These are phyloP conservation scores for Sporothrix pallida DNA, from an alignment of 2,329 filamentous ascomycete species.

Conservation along the genomic window DNA sequence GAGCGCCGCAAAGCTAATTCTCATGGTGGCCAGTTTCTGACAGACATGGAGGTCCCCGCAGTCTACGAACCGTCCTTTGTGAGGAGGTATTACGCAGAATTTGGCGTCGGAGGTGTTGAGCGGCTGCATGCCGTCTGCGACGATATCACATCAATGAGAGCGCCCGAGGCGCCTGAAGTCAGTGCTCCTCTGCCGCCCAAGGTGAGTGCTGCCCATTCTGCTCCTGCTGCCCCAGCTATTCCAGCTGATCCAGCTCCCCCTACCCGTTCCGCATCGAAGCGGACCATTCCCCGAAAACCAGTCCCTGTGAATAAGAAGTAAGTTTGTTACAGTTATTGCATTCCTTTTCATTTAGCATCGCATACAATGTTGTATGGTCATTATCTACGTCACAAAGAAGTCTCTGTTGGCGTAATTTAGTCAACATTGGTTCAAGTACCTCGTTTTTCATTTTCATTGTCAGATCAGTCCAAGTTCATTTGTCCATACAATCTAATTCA, in stretches of 20 bases:
- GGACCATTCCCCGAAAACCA: not conserved
- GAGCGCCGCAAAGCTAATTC: not conserved
- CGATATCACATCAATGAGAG: not conserved
- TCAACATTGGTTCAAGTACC: not conserved
- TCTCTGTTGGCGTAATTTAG: not conserved
- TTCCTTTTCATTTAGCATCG: not conserved
- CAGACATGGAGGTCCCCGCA: not conserved
- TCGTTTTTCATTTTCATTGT: not conserved
- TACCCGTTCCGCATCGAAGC: not conserved
- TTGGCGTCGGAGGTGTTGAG: not conserved
- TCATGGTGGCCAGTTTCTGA: not conserved
- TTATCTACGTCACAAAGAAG: not conserved
- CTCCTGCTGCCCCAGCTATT: no score
- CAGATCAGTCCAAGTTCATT: not conserved
- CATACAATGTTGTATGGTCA: not conserved
- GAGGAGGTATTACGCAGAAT: not conserved
- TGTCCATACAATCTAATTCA: not conserved
- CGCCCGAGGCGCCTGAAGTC: not conserved
- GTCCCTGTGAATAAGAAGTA: not conserved
- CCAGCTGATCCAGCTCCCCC: no score
- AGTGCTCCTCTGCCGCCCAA: no score
- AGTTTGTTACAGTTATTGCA: not conserved
- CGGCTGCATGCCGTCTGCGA: constrained; percentile 9
- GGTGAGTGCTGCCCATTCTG: no score
- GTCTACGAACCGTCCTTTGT: constrained; percentile 16